These are phyloP conservation scores for Atkinsonella hypoxylon DNA, from an alignment of 2,329 filamentous ascomycete genomes.

Conservation along the genomic window DNA sequence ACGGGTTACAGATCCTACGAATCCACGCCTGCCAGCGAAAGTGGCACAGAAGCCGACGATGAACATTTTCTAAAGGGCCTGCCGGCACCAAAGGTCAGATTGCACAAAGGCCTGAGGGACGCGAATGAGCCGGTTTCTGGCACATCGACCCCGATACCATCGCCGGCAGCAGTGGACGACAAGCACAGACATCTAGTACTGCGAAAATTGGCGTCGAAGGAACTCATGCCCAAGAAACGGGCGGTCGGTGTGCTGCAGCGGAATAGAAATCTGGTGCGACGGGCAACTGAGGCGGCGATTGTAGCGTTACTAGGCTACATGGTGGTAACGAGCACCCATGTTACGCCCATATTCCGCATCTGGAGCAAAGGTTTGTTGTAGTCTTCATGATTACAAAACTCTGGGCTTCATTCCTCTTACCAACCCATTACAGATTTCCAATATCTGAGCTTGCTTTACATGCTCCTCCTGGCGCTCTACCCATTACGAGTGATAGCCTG, in stretches of 20 bases:
- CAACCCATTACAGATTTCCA: constrained; percentile 27
- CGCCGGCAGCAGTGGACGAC: constrained; percentile 34
- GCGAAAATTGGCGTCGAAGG: constrained; percentile 10
- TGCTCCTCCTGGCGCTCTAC: constrained; percentile 37
- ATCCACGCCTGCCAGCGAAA: constrained; percentile 62
- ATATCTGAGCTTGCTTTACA: constrained; percentile 24
- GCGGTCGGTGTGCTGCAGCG: constrained; percentile 24
- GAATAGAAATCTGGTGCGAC: constrained; percentile 39
- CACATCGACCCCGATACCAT: constrained; percentile 41
- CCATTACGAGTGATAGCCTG: constrained; percentile 46
- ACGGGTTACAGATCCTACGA: constrained; percentile 27
- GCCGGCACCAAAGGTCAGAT: constrained; percentile 61
- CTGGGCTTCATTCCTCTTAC: not conserved
- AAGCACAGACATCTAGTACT: constrained; percentile 17
- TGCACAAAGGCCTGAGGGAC: constrained; percentile 67
- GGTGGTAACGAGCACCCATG: constrained; percentile 33
- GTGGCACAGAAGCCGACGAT: constrained; percentile 90
- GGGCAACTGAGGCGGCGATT: constrained; percentile 39
- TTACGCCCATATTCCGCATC: constrained; percentile 29
- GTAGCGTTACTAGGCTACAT: constrained; percentile 36
- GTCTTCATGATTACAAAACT: not conserved
- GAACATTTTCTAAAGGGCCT: constrained; percentile 79
- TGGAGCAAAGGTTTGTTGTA: constrained; percentile 35
- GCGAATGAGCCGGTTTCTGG: constrained; percentile 42
- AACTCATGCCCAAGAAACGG: constrained; percentile 10